phyloP scores from a whole-genome alignment of 768 basidiomycete species.

The Lyophyllum atratum region DNA sequence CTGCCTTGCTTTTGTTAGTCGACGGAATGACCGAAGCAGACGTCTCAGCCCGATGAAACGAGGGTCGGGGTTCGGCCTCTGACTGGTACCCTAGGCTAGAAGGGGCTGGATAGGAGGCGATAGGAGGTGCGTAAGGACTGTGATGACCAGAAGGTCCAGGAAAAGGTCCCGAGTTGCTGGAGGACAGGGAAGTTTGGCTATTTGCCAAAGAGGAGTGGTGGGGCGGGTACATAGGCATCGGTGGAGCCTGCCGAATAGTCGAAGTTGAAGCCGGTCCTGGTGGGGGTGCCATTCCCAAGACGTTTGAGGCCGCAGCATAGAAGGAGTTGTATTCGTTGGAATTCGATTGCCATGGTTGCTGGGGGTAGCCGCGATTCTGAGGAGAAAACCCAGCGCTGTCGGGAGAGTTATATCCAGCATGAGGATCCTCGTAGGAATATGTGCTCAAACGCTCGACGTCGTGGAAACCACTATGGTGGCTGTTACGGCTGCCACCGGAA shows the following conservation, averaged over 20 bases:
- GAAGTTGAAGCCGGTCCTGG: constrained; percentile 31
- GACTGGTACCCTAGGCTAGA: constrained; percentile 29
- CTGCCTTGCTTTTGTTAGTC: constrained; percentile 75
- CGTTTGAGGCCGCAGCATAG: constrained; percentile 78
- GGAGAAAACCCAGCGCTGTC: constrained; percentile 30
- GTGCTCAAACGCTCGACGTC: constrained; percentile 39
- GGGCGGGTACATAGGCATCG: constrained; percentile 24
- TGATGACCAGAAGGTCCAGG: constrained; percentile 16
- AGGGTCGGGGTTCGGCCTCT: constrained; percentile 61
- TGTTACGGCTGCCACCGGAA: constrained; percentile 34
- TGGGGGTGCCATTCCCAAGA: constrained; percentile 76
- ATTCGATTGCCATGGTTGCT: constrained; percentile 28
- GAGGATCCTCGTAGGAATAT: constrained; percentile 40
- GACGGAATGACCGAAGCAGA: constrained; percentile 55
- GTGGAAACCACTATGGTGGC: constrained; percentile 28
- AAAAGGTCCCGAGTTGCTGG: constrained; percentile 34
- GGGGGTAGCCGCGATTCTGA: constrained; percentile 19
- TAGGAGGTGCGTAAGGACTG: constrained; percentile 17
- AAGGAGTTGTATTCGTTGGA: constrained; percentile 55
- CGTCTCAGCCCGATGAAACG: constrained; percentile 59
- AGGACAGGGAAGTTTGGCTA: constrained; percentile 28
- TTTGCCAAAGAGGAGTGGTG: constrained; percentile 16
- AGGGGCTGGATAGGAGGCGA: constrained; percentile 24
- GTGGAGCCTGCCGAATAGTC: constrained; percentile 20
- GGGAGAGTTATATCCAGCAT: constrained; percentile 22